These are phyloP conservation scores for Chalciporus sphaerocephalus DNA, from an alignment of 768 basidiomycete species.

Conservation along the genomic window DNA sequence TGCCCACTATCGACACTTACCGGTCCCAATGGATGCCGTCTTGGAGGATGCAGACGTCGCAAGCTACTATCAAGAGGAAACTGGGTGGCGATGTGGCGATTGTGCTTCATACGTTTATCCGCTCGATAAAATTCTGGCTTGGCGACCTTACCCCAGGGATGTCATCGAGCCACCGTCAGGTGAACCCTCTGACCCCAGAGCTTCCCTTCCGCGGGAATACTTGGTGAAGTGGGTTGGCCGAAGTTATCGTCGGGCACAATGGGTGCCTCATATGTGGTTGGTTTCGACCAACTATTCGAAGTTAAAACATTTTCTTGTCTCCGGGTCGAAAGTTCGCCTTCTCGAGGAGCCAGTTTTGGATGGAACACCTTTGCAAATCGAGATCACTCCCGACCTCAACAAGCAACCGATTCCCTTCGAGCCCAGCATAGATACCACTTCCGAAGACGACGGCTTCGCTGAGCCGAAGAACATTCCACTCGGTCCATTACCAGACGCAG, in stretches of 20 bases:
- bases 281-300: conserved; percentile 59
- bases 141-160: conserved; percentile 75
- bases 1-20: conserved; percentile 77
- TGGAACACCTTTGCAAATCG: conserved; percentile 24
- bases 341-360: conserved; percentile 43
- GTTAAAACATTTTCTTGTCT: conserved; percentile 70
- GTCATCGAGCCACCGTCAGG: conserved; percentile 50
- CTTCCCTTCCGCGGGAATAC: conserved; percentile 78
- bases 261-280: conserved; percentile 94
- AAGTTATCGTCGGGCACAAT: conserved; percentile 75
- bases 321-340: conserved; percentile 66
- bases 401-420: conserved; percentile 36
- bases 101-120: conserved; percentile 67
- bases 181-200: conserved; percentile 49
- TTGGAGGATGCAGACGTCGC: conserved; percentile 46
- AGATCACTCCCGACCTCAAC: conserved; percentile 20
- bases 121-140: conserved; percentile 85
- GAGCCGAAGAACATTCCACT: conserved; percentile 31
- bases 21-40: conserved; percentile 38
- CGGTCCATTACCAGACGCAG: conserved; percentile 61
- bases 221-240: conserved; percentile 84
- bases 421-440: conserved; percentile 34
- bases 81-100: conserved; percentile 69
- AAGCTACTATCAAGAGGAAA: conserved; percentile 51
- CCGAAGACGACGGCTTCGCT: conserved; percentile 26